Base-by-base conservation (phyloP, 176 grass and related monocot genomes). In the Raddia distichophylla region DNA sequence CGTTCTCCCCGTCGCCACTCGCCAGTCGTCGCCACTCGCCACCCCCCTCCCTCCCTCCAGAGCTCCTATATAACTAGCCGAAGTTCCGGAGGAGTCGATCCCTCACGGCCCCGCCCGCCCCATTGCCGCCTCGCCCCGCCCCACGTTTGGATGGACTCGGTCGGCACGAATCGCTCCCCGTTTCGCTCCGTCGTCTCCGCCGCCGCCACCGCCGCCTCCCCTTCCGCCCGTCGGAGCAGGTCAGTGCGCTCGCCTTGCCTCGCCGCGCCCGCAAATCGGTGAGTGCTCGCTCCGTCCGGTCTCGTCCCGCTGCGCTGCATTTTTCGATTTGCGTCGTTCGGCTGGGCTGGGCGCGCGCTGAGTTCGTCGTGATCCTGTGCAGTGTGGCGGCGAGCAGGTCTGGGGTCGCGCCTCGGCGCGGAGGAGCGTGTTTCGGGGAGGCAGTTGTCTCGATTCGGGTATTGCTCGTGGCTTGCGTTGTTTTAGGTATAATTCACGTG, bases 71-170 rank as follows among this genome's bases (percentile, higher is more conserved):
- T 78, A 82, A 72, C 86, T 65, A 70, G 32, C 58, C 49, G 42
- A 49, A 13, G 54, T 9, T 14, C 73, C 66, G 58, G 19, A 27
- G 10, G 58, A 20, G 33, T 7, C 43, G 67, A 55, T 14, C 45
- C 49, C 50, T 33, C 78, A 40, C 37, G 3, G 37, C 37, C 37
- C 3, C 37, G 37, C 3, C 37, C 37, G 37, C 37, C 37, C 3
- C 37, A 5, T 2, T 11, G 12, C 55, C 7, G 19, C 75, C 50
- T 73, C 27, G 68, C 3, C 20, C 73, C 19, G 10, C 5, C 42
- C 57, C 14, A 20, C 49, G 60, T 71, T 78, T 82, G 66, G 79
- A 90, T 90, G 88, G 88, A 86, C 82, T 82, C 83, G 67, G 10
- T 67, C 67, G 54, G 52, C 18, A 62, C 79, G 13, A 86, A 82